phyloP scores from a whole-genome alignment of 306 rosid genomes.

The Leucaena leucocephala region DNA sequence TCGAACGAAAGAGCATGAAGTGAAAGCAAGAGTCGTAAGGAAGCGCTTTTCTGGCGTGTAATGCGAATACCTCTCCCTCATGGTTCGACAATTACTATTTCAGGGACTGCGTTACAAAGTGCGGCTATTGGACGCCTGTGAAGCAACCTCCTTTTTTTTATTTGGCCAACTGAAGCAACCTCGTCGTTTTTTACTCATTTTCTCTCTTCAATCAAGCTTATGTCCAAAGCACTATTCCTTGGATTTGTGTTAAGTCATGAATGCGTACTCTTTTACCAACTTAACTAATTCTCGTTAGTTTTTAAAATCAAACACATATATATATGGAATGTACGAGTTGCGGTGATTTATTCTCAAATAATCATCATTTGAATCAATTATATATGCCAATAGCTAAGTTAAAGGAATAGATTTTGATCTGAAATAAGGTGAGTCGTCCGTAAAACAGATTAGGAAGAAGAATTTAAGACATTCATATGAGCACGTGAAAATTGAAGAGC shows the following conservation, averaged over 20 bases:
- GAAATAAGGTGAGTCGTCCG: not conserved
- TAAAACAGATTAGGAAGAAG: not conserved
- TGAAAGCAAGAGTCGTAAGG: not conserved
- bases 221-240: not conserved
- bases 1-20: slow-evolving; percentile 36
- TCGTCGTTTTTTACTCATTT: not conserved
- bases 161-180: not conserved
- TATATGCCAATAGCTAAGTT: not conserved
- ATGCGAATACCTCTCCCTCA: not conserved
- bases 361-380: not conserved
- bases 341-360: not conserved
- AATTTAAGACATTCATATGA: not conserved
- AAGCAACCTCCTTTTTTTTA: not conserved
- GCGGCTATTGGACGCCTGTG: slow-evolving; percentile 27
- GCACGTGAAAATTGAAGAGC: not conserved
- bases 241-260: not conserved
- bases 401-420: not conserved
- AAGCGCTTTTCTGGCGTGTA: not conserved
- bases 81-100: slow-evolving; percentile 13
- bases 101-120: not conserved
- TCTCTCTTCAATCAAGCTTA: no score
- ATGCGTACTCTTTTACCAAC: not conserved
- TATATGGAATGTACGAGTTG: not conserved
- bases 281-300: not conserved
- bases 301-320: not conserved